Percentiles rank a stretch among this genome's conserved stretches.
These are phyloP conservation scores for Capsicum baccatum DNA, from an alignment of 257 asterid species.

Conservation along the genomic window DNA sequence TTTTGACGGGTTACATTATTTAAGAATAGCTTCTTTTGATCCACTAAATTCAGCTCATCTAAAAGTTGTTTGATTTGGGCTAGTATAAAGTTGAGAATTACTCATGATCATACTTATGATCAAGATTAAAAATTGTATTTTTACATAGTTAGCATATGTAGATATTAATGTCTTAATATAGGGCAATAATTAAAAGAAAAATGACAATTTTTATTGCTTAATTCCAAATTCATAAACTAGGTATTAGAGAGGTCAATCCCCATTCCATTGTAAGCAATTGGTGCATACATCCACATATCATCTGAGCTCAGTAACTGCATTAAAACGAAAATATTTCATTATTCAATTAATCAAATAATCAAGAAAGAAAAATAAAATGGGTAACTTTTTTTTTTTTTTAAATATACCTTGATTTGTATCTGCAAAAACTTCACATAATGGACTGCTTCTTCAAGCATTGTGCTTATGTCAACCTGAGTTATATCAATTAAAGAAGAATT, in stretches of 20 bases:
- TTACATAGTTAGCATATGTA: background rate
- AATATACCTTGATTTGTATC: slow-evolving; percentile 78
- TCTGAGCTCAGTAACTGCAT: slow-evolving; percentile 88
- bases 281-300: slow-evolving; percentile 96
- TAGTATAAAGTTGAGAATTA: background rate
- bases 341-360: background rate
- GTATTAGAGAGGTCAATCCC: slow-evolving; percentile 61
- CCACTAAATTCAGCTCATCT: too few species aligned
- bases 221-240: slow-evolving; percentile 41
- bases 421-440: slow-evolving; percentile 84
- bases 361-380: background rate
- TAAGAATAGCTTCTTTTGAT: too few species aligned
- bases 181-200: background rate
- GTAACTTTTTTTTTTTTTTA: background rate
- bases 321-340: background rate
- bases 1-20: too few species aligned
- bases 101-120: background rate
- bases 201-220: background rate
- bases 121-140: background rate
- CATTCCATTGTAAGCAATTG: slow-evolving; percentile 85
- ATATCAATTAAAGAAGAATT: background rate
- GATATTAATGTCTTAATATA: background rate
- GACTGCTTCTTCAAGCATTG: slow-evolving; percentile 97
- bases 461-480: slow-evolving; percentile 72
- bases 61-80: too few species aligned